phyloP scores from a whole-genome alignment of 202 grass and related monocot species.

The Bolboschoenoplectus hybrid region DNA sequence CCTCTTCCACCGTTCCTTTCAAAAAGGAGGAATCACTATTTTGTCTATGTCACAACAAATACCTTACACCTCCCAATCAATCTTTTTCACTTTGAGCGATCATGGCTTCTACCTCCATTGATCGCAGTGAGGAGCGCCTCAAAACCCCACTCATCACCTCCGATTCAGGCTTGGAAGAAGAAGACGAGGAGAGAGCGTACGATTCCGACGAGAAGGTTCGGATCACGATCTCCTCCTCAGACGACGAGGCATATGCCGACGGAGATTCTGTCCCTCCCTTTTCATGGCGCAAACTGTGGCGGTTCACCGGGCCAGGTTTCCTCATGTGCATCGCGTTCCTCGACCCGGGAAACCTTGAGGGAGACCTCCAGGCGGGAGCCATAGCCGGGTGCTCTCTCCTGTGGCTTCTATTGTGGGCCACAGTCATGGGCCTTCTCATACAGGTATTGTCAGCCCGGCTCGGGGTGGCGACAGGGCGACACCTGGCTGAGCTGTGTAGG shows the following conservation, averaged over 20 bases:
- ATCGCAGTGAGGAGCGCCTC: background rate
- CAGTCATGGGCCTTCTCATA: slow-evolving; percentile 33
- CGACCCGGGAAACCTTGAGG: slow-evolving; percentile 39
- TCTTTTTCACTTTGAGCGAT: background rate
- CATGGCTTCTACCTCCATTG: slow-evolving; percentile 28
- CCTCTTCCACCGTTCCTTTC: too few species aligned
- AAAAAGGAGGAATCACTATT: too few species aligned
- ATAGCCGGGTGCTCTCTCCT: slow-evolving; percentile 39
- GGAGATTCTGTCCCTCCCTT: background rate
- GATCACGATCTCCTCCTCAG: slow-evolving; percentile 11
- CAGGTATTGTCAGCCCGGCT: slow-evolving; percentile 33
- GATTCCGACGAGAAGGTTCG: slow-evolving; percentile 40
- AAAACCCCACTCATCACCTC: slow-evolving; percentile 19
- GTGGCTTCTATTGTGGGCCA: slow-evolving; percentile 41
- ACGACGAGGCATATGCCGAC: slow-evolving; percentile 17
- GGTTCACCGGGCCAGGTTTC: slow-evolving; percentile 35
- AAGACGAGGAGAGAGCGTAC: slow-evolving; percentile 40
- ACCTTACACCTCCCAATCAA: background rate
- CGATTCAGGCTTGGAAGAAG: slow-evolving; percentile 5
- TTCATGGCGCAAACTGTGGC: slow-evolving; percentile 41
- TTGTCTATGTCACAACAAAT: too few species aligned
- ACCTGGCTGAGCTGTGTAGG: slow-evolving; percentile 35
- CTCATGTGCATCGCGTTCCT: slow-evolving; percentile 45
- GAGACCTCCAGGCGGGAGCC: slow-evolving; percentile 39
- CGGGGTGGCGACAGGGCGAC: slow-evolving; percentile 38